phyloP scores from a whole-genome alignment of 2,329 filamentous ascomycete species.

The Aspergillus calidoustus region DNA sequence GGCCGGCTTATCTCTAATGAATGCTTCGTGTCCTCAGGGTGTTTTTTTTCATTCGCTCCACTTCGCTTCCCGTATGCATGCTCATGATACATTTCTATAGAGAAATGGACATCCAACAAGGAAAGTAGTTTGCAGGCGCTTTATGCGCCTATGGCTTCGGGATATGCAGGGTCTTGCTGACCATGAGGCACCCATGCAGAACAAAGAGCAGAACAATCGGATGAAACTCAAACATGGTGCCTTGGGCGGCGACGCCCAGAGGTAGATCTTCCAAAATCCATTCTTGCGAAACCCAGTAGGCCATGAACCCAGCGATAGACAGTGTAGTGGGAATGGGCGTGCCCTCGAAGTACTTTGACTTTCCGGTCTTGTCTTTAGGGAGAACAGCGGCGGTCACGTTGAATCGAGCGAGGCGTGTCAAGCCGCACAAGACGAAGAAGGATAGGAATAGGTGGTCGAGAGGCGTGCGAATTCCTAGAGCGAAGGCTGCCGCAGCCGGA shows the following conservation, averaged over 20 bases:
- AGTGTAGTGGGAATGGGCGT: constrained; percentile 93
- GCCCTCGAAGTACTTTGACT: constrained; percentile 95
- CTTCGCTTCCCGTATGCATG: constrained; percentile 25
- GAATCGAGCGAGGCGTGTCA: constrained; percentile 93
- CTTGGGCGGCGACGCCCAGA: constrained; percentile 69
- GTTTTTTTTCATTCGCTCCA: constrained; percentile 10
- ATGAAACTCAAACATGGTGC: constrained; percentile 78
- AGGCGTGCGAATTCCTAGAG: constrained; percentile 82
- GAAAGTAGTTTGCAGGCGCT: constrained; percentile 21
- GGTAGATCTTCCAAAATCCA: constrained; percentile 83
- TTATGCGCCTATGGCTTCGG: constrained; percentile 69
- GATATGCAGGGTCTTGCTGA: constrained; percentile 91
- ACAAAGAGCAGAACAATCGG: constrained; percentile 81
- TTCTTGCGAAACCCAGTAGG: constrained; percentile 81
- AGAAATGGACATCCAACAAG: constrained; percentile 17
- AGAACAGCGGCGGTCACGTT: constrained; percentile 91
- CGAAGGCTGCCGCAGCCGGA: constrained; percentile 84
- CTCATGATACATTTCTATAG: constrained; percentile 27
- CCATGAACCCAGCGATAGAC: constrained; percentile 80
- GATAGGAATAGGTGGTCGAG: constrained; percentile 79
- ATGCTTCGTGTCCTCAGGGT: constrained; percentile 10
- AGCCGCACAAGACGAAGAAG: constrained; percentile 92
- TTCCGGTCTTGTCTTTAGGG: constrained; percentile 89
- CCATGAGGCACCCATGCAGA: constrained; percentile 90
- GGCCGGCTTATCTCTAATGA: constrained; percentile 22